Evolutionary conservation across 768 basidiomycete species (phyloP), one percentile per base, ranked within the genome.

Genomic region (Collybia nuda): DNA sequence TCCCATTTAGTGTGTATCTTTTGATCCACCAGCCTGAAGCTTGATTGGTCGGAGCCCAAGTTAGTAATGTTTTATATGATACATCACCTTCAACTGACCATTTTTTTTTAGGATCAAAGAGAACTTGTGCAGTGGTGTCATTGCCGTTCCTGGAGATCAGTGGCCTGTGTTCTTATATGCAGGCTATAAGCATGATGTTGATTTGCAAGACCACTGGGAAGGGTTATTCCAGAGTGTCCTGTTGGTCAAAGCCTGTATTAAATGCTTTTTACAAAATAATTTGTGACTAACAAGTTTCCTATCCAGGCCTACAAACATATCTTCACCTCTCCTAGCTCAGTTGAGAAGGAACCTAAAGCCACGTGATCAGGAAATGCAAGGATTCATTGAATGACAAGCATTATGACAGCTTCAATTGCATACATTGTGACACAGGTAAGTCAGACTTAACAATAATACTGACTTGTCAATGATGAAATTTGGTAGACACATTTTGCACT

Each of bases 221-320:
- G 29, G 29, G 23, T 14, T 43, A 9, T 15, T 23, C 42, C 23
- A 28, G 8, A 28, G 42, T 23, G 18, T n/a, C 11, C 29, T 24
- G 7, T n/a, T 26, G 29, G 42, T 15, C 6, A n/a, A 7, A 1
- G 18, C n/a, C 7, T n/a, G 14, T 26, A 4, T 26, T 26, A 26
- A 7, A 4, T 26, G 18, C 24, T 19, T 19, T 3, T 23, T 43
- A 15, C 24, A 23, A 24, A 17, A 17, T 26, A 43, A 23, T 18
- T 7, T 43, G 4, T 24, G n/a, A n/a, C n/a, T 43, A 24, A 24
- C 29, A 18, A 28, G 22, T 28, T 43, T 17, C 7, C 23, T 36
- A 45, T n/a, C n/a, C n/a, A n/a, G 44, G 32, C 44, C 8, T 45
- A 45, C 28, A 45, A 45, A 17, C 44, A 45, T 36, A 45, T 45